Evolutionary conservation across 169 alveolate species (phyloP), one percentile per base, ranked within the genome.

Genomic region (Eimeria necatrix): DNA sequence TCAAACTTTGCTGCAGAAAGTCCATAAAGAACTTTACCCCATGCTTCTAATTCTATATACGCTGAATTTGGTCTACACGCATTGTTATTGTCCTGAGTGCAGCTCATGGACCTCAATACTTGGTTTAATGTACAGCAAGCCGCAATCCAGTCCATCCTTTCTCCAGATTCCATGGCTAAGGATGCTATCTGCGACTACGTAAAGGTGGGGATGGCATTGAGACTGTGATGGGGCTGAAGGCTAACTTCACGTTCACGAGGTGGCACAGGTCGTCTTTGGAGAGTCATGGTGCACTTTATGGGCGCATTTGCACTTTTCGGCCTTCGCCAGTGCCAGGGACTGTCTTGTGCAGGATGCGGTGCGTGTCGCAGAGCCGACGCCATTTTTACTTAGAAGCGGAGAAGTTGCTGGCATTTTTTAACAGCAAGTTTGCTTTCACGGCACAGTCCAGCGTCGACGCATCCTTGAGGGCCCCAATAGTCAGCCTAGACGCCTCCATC

Each of bases 81-180:
- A 81, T 20, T 49, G 48, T 78, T 1, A 59, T 5, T 53, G 32
- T 7, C 22, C 26, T 24, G 51, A 32, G 71, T 53, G 49, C 71
- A 81, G 90, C 90, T 81, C 7, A 81, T 53, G 68, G 90, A 81
- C 73, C 90, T 81, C 22, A 81, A 53, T 26, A 53, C 90, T 9
- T 81, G 90, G 90, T 81, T 81, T 22, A 81, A 81, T 26, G 90
- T 81, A 14, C 90, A 81, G 71, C 90, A 81, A 22, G 90, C 90
- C 12, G 90, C 90, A 9, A 53, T 81, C 52, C 90, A 81, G 52
- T 49, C 90, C 52, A 81, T 81, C 24, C 90, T 81, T 12, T 49
- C 90, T 51, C 90, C 90, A n/a, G 90, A 81, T 16, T n/a, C 90
- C 16, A 53, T 53, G 90, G 90, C 90, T 26, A 81, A 53, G 71